phyloP scores from a whole-genome alignment of 352 stramenopile genomes.

The Phytophthora aleatoria region DNA sequence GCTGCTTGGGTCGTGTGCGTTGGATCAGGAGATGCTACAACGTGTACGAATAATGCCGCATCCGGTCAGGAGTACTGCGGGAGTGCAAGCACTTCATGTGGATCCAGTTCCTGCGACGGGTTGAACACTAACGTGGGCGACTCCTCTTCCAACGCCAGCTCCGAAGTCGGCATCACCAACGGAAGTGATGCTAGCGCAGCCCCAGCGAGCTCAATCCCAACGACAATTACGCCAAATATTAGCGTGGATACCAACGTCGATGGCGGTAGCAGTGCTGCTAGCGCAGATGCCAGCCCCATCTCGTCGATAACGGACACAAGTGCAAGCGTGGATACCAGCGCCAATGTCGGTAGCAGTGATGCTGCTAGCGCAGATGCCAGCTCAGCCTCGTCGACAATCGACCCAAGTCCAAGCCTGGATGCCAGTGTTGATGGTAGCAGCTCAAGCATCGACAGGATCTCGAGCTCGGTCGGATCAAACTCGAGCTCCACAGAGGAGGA shows the following conservation, averaged over 20 bases:
- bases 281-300: background rate
- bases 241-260: conserved; percentile 3
- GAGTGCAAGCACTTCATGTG: background rate
- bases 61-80: conserved; percentile 23
- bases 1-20: conserved; percentile 38
- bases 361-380: background rate
- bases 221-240: background rate
- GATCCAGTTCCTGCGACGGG: conserved; percentile 8
- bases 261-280: conserved; percentile 6
- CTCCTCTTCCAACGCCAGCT: conserved; percentile 8
- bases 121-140: conserved; percentile 12
- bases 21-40: conserved; percentile 20
- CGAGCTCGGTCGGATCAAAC: background rate
- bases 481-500: background rate
- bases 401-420: background rate
- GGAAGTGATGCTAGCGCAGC: conserved; percentile 14
- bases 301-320: background rate
- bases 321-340: background rate
- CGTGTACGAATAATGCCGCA: conserved; percentile 12
- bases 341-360: background rate
- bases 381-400: background rate
- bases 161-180: conserved; percentile 4
- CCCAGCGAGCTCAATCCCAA: background rate
- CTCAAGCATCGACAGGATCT: conserved; percentile 7
- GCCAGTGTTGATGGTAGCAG: background rate